These are phyloP conservation scores for Penicillium freii DNA, from an alignment of 2,329 filamentous ascomycete genomes.

Conservation along the genomic window DNA sequence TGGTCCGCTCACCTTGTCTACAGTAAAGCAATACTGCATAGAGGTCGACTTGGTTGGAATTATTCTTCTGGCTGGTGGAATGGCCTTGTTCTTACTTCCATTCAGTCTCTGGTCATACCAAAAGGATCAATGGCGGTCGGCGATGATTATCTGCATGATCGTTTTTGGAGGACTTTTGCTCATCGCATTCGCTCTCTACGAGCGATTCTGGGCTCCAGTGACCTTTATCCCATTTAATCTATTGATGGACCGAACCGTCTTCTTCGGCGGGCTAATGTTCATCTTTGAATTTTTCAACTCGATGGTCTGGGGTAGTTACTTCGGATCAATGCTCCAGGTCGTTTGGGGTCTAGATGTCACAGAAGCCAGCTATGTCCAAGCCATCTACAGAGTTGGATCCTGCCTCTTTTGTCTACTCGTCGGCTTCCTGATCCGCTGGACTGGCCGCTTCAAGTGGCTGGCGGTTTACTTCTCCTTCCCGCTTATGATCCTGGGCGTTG, in stretches of 20 bases:
- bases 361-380: conserved; percentile 19
- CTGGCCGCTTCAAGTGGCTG: conserved; percentile 19
- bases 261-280: conserved; percentile 11
- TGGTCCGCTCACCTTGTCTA: conserved; percentile 49
- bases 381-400: conserved; percentile 20
- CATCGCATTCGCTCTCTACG: conserved; percentile 15
- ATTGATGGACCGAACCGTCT: conserved; percentile 18
- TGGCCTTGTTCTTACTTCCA: conserved; percentile 29
- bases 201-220: conserved; percentile 19
- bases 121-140: conserved; percentile 19
- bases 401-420: conserved; percentile 17
- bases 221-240: conserved; percentile 22
- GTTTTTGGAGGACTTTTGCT: conserved; percentile 18
- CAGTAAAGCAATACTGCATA: conserved; percentile 53
- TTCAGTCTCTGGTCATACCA: conserved; percentile 24
- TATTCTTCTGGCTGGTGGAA: conserved; percentile 29
- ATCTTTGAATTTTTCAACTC: conserved; percentile 13
- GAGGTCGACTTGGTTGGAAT: conserved; percentile 57
- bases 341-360: conserved; percentile 14
- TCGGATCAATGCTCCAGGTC: conserved; percentile 17
- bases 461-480: conserved; percentile 16
- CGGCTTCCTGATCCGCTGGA: conserved; percentile 16
- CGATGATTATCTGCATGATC: conserved; percentile 25
- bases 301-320: conserved; percentile 20
- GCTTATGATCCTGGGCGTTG: conserved; percentile 18